Conservation (phyloP, 1,139 yeast genomes). For the Saccharomyces hybrid region DNA sequence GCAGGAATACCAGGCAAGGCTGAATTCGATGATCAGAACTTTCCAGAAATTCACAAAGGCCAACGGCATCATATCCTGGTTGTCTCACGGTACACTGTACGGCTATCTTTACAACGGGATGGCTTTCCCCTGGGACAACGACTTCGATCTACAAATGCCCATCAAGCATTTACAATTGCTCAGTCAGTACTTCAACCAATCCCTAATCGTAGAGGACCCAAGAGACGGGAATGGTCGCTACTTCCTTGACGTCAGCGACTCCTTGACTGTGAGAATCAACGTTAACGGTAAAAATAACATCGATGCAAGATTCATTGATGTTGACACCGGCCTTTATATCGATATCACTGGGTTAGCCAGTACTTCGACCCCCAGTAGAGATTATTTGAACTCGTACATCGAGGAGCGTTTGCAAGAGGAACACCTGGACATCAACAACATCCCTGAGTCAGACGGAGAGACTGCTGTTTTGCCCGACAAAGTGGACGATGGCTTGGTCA, state of each 20-base stretch:
- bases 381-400: not conserved
- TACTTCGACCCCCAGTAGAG: constrained; percentile 14
- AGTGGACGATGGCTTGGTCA: not conserved
- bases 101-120: constrained; percentile 68
- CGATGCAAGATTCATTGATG: constrained; percentile 76
- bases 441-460: constrained; percentile 8
- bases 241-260: constrained; percentile 46
- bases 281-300: constrained; percentile 57
- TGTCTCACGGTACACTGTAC: constrained; percentile 59
- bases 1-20: constrained; percentile 38
- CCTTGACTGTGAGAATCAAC: constrained; percentile 33
- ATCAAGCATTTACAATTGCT: constrained; percentile 45
- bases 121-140: constrained; percentile 67
- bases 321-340: constrained; percentile 66
- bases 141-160: constrained; percentile 65
- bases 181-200: constrained; percentile 47
- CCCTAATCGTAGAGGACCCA: constrained; percentile 56
- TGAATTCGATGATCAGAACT: constrained; percentile 48
- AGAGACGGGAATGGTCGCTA: constrained; percentile 54
- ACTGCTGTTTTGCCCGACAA: not conserved
- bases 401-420: constrained; percentile 1
- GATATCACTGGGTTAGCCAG: constrained; percentile 55
- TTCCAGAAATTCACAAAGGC: constrained; percentile 54
- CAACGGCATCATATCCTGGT: constrained; percentile 49
- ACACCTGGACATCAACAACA: constrained; percentile 4